Evolutionary conservation across 495 filamentous ascomycete genomes (phyloP), one percentile per base, ranked within the genome.

Genomic region (Penicillium lividum): DNA sequence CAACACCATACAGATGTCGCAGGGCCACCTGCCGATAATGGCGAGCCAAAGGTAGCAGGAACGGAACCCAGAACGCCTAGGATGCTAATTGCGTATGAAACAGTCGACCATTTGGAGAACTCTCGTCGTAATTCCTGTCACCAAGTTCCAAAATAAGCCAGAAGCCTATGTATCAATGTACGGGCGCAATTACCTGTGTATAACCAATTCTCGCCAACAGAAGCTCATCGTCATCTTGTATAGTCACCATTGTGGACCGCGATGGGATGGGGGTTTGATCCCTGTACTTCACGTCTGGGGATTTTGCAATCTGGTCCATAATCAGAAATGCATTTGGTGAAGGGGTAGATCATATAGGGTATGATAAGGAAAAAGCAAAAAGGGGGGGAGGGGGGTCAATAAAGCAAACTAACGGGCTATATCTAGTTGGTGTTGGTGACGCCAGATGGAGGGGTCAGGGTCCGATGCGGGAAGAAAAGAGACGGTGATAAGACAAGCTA

Each of bases 1-100:
- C 87, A 90, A 51, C 84, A 83, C 87, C 87, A 90, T 16, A 89
- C 84, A 10, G 85, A 85, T 7, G 87, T 86, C 9, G 85, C 87
- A 7, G 87, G 87, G 1, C 87, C 87, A n/a, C 87, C 87, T 7
- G 83, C 75, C n/a, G 73, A 73, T 36, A 89, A 72, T 2, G 87
- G 86, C 46, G 76, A 78, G 22, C 82, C 81, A 51, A 88, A 86
- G 7, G 87, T 89, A 16, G 87, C 87, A 10, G 87, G 87, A 2
- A 89, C 85, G 0, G 86, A 89, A 15, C 87, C 87, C 0, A 90
- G 70, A 1, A 90, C 86, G 8, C 87, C 87, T 2, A 89, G 68
- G 56, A 90, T 87, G 28, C 86, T 89, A 68, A 90, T 87, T 43
- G 87, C 87, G 73, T 89, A 90, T 8, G 87, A 90, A 7, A 89